Evolutionary conservation across 2,329 filamentous ascomycete genomes (phyloP), one percentile per base, ranked within the genome.

Genomic region (Aotearoamyces nothofagi): DNA sequence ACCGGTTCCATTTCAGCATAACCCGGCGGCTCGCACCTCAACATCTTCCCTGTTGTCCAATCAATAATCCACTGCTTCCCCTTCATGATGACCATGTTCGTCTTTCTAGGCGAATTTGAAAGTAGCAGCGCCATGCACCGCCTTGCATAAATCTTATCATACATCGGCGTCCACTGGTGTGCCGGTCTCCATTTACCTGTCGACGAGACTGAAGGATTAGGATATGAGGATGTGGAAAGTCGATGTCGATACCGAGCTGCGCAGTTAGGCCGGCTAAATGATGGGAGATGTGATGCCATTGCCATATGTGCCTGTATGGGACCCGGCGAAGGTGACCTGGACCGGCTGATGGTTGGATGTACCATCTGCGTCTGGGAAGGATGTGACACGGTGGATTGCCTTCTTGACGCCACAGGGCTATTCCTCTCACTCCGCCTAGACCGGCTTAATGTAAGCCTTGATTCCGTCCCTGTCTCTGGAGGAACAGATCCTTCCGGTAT

Each of bases 31-130:
- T 27, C 27, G 17, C 31, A 34, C 28, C 29, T 36, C 32, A n/a
- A 27, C 24, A 30, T 32, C 27, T 11, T 15, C 10, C 19, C 15
- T 17, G 4, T 17, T 17, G 50, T 49, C 67, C 67, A 72, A 52
- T 72, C 66, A 24, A 72, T 63, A 34, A 60, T 58, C 64, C 66
- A 72, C 41, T 65, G 57, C 44, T 64, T 68, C 23, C 66, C 67
- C 36, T 63, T 59, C 46, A 55, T 56, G 41, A 72, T 60, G 32
- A 72, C 59, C 38, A 65, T 66, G 41, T 68, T 66, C 35, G 58
- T 65, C 45, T 71, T 70, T 29, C 67, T 55, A 14, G 68, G 68
- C 33, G 61, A 65, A 32, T 62, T 56, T 45, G 64, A 66, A 14
- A 69, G 54, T 7, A 72, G 51, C 27, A 68, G 63, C n/a, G 62